phyloP scores from a whole-genome alignment of 192 early-diverging fungal species.

The Pilaira anomala region DNA sequence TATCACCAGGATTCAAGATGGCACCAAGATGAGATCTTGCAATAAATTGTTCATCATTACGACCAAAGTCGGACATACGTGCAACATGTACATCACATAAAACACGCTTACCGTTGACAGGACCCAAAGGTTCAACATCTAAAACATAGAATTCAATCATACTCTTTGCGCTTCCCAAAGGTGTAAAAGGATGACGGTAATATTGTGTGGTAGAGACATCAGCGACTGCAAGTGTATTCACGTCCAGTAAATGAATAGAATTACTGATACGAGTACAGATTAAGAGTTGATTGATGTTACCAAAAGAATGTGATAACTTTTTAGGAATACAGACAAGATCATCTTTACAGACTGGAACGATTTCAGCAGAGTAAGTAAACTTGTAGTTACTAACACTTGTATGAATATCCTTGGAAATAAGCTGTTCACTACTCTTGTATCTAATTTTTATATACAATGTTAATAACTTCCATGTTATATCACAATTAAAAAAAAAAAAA shows the following conservation, averaged over 20 bases:
- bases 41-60: slow-evolving; percentile 83
- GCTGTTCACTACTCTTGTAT: slow-evolving; percentile 88
- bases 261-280: slow-evolving; percentile 86
- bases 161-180: slow-evolving; percentile 75
- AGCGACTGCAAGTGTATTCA: slow-evolving; percentile 71
- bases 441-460: slow-evolving; percentile 30
- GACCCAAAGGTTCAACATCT: slow-evolving; percentile 84
- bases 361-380: slow-evolving; percentile 94
- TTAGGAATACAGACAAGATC: slow-evolving; percentile 85
- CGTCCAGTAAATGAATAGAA: slow-evolving; percentile 82
- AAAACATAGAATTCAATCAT: slow-evolving; percentile 94
- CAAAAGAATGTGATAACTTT: slow-evolving; percentile 81
- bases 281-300: slow-evolving; percentile 80
- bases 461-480: too few relatives aligned
- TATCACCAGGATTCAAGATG: slow-evolving; percentile 89
- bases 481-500: not conserved
- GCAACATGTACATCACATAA: slow-evolving; percentile 89
- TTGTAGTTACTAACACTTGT: slow-evolving; percentile 90
- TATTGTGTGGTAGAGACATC: slow-evolving; percentile 74
- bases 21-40: slow-evolving; percentile 90
- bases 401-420: slow-evolving; percentile 96
- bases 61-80: slow-evolving; percentile 71
- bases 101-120: slow-evolving; percentile 68
- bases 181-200: slow-evolving; percentile 81
- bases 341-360: slow-evolving; percentile 96